Evolutionary conservation across 495 filamentous ascomycete species (phyloP).

Genomic region (Rostrohypoxylon terebratum): DNA sequence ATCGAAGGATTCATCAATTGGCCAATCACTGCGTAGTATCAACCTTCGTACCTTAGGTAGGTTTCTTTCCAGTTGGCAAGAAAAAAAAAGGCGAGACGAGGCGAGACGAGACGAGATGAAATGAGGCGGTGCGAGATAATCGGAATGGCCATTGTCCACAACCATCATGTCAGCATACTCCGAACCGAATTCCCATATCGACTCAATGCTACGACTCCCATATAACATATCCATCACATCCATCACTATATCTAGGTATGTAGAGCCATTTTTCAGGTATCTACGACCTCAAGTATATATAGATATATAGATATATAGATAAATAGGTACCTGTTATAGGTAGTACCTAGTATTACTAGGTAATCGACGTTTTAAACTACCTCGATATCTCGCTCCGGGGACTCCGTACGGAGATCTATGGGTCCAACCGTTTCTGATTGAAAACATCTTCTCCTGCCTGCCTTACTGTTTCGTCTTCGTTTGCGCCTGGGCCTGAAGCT

Average conservation of each 20-base stretch:
- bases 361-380: not conserved
- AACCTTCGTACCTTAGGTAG: too few relatives aligned
- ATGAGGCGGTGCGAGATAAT: constrained; percentile 1
- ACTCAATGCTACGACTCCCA: not conserved
- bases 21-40: not conserved
- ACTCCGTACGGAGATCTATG: not conserved
- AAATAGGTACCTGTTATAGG: not conserved
- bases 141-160: not conserved
- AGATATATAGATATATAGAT: not conserved
- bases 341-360: not conserved
- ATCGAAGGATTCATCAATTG: constrained; percentile 5
- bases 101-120: not conserved
- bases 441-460: not conserved
- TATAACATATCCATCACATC: not conserved
- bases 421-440: constrained; percentile 1
- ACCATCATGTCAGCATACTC: too few relatives aligned
- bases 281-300: too few relatives aligned
- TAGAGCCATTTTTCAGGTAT: not conserved
- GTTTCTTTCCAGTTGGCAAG: not conserved
- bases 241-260: not conserved
- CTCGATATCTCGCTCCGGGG: not conserved
- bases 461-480: constrained; percentile 3
- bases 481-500: constrained; percentile 13
- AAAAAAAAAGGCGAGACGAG: not conserved
- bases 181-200: too few relatives aligned